These are phyloP conservation scores for Citrus australasica DNA, from an alignment of 345 rosid species.

Conservation along the genomic window DNA sequence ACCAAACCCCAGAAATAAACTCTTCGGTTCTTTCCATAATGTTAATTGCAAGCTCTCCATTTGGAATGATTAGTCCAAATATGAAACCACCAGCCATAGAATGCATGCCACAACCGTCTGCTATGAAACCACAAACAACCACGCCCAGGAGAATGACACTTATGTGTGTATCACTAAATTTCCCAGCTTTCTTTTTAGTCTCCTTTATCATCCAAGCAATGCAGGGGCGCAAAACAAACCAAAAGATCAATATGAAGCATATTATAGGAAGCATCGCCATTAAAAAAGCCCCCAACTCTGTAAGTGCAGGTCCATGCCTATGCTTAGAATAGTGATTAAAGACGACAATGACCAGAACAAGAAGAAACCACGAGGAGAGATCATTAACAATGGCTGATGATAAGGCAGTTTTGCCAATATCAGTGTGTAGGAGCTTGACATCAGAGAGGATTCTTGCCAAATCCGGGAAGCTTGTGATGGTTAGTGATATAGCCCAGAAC, in stretches of 20 bases:
- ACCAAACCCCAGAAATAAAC: slow-evolving; percentile 36
- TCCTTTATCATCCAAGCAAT: slow-evolving; percentile 34
- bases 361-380: slow-evolving; percentile 46
- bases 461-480: slow-evolving; percentile 63
- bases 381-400: slow-evolving; percentile 48
- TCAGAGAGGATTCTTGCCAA: slow-evolving; percentile 57
- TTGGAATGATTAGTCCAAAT: slow-evolving; percentile 61
- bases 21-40: slow-evolving; percentile 45
- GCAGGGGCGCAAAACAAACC: slow-evolving; percentile 41
- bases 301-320: background rate
- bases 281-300: background rate
- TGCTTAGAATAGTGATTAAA: background rate
- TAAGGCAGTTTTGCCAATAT: slow-evolving; percentile 51
- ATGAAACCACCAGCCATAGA: slow-evolving; percentile 62
- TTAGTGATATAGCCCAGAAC: slow-evolving; percentile 45
- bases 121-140: slow-evolving; percentile 33
- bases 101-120: slow-evolving; percentile 50
- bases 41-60: slow-evolving; percentile 31
- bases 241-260: slow-evolving; percentile 25
- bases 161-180: slow-evolving; percentile 35
- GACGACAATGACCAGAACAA: slow-evolving; percentile 24
- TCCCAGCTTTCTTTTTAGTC: slow-evolving; percentile 17
- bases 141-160: slow-evolving; percentile 43
- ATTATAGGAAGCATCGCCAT: slow-evolving; percentile 8
- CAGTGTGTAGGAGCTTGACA: slow-evolving; percentile 66